Percentiles rank a stretch among this genome's conserved stretches.
Conservation (phyloP, 768 basidiomycete genomes). For the Suillus bovinus region DNA sequence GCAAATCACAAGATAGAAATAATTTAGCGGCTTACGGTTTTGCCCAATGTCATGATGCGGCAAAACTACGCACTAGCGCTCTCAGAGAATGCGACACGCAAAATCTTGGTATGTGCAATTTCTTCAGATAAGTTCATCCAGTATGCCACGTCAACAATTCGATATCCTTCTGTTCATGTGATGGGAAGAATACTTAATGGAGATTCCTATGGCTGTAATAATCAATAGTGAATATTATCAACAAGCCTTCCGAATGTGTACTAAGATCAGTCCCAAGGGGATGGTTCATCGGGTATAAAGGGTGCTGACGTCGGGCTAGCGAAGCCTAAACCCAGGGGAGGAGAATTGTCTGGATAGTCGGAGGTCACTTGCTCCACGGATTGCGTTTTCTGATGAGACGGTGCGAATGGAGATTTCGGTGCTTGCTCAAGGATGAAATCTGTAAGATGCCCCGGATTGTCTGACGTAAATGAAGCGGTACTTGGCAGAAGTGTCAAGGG, state of each 20-base stretch:
- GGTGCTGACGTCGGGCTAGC: conserved; percentile 16
- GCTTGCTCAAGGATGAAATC: conserved; percentile 27
- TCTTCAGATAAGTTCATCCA: background rate
- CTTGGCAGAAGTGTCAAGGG: background rate
- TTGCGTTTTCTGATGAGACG: conserved; percentile 20
- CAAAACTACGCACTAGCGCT: background rate
- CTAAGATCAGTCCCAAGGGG: conserved; percentile 31
- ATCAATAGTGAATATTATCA: background rate
- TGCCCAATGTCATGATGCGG: background rate
- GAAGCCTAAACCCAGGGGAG: conserved; percentile 8
- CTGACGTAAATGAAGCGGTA: conserved; percentile 8
- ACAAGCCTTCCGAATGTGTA: background rate
- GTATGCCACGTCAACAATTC: background rate
- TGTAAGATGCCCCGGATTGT: conserved; percentile 14
- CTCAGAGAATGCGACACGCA: background rate
- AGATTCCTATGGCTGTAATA: background rate
- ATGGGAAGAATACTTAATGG: background rate
- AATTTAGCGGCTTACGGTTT: background rate
- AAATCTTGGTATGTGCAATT: background rate
- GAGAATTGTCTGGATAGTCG: conserved; percentile 12
- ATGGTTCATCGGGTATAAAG: conserved; percentile 29
- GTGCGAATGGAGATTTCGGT: conserved; percentile 16
- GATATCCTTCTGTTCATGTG: background rate
- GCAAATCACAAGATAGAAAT: background rate
- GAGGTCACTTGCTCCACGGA: conserved; percentile 14